phyloP scores from a whole-genome alignment of 2,329 filamentous ascomycete genomes.

The Dryadomyces quercivorus region DNA sequence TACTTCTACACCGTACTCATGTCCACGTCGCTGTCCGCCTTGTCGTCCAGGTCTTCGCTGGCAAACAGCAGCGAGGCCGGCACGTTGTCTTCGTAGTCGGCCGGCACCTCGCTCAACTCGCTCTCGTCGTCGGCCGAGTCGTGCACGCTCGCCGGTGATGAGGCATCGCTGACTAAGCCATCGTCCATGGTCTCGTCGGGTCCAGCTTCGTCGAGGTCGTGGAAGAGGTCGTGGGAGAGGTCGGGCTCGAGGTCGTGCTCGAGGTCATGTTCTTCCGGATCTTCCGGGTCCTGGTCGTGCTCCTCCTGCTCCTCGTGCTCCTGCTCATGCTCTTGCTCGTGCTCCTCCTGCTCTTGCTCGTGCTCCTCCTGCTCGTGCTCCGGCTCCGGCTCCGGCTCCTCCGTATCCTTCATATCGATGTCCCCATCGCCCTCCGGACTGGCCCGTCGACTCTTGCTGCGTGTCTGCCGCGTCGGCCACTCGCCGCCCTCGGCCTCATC shows the following conservation, averaged over 20 bases:
- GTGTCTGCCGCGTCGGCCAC: neutral
- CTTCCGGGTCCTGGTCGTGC: no score
- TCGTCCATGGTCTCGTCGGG: conserved; percentile 4
- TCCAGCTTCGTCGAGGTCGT: no score
- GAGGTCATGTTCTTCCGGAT: no score
- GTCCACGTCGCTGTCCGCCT: conserved; percentile 6
- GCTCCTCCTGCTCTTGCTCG: neutral
- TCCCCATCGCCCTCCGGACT: neutral
- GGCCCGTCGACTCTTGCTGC: neutral
- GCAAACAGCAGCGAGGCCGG: conserved; percentile 41
- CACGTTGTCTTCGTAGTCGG: conserved; percentile 45
- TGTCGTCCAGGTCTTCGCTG: conserved; percentile 27
- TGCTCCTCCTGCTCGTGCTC: neutral
- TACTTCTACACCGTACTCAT: neutral
- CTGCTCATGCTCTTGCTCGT: neutral
- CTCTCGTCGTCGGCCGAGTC: conserved; percentile 59
- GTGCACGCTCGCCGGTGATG: conserved; percentile 47
- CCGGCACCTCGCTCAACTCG: conserved; percentile 52
- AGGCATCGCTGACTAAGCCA: conserved; percentile 19
- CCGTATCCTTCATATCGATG: neutral
- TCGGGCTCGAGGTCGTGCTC: no score
- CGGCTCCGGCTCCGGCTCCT: neutral
- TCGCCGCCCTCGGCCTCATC: neutral
- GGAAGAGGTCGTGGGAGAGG: no score
- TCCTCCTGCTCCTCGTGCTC: conserved; percentile 4